Evolutionary conservation across 257 asterid species (phyloP).

Genomic region (Prunella vulgaris): DNA sequence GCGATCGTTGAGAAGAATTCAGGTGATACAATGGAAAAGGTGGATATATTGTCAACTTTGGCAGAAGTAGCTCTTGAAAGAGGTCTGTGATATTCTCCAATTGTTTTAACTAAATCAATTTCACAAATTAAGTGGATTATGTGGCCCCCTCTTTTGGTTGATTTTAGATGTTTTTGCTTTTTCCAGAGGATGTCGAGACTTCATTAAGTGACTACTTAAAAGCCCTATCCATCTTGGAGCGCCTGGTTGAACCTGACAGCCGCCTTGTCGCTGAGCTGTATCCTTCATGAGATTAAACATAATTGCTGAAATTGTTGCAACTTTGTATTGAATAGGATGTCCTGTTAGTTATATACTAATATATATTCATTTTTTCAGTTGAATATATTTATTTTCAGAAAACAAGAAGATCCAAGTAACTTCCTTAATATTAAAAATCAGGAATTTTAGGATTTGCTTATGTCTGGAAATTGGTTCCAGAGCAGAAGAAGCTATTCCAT

Average conservation of each 20-base stretch:
- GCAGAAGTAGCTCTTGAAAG: slow-evolving; percentile 97
- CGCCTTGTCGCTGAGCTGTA: slow-evolving; percentile 90
- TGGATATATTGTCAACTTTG: slow-evolving; percentile 86
- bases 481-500: slow-evolving; percentile 72
- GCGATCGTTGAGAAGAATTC: slow-evolving; percentile 81
- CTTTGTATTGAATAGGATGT: not conserved
- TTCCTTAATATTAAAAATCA: slow-evolving; percentile 48
- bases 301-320: not conserved
- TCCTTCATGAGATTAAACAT: slow-evolving; percentile 39
- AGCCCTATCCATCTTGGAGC: slow-evolving; percentile 79
- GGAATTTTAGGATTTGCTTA: slow-evolving; percentile 86
- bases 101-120: not conserved
- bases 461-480: slow-evolving; percentile 89
- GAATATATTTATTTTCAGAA: not conserved
- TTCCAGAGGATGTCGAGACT: slow-evolving; percentile 92
- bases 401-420: not conserved
- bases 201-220: slow-evolving; percentile 90
- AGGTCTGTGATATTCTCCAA: slow-evolving; percentile 46
- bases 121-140: not conserved
- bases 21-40: slow-evolving; percentile 78
- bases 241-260: slow-evolving; percentile 83
- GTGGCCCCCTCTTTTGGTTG: slow-evolving; percentile 15
- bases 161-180: slow-evolving; percentile 16
- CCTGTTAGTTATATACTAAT: not conserved
- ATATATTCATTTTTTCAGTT: not conserved